phyloP scores from a whole-genome alignment of 2,329 filamentous ascomycete species.

The Colletotrichum theobromicola region DNA sequence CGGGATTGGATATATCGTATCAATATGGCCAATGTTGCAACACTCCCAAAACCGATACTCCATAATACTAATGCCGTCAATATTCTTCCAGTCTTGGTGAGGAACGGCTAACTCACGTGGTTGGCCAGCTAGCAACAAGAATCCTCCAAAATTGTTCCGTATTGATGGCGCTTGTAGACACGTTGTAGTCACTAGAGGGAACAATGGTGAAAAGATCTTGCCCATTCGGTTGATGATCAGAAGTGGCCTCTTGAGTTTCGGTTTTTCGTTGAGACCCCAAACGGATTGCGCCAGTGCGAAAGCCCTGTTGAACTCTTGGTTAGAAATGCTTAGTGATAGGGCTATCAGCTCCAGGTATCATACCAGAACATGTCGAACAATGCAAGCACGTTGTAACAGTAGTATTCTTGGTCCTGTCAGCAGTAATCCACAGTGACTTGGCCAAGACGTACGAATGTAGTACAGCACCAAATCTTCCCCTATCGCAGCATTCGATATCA shows the following conservation, averaged over 20 bases:
- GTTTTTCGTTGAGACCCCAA: not conserved
- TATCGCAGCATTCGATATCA: not conserved
- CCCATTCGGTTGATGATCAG: not conserved
- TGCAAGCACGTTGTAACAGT: not conserved
- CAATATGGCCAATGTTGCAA: not conserved
- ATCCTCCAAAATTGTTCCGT: not conserved
- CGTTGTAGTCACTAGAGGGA: not conserved
- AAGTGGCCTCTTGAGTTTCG: not conserved
- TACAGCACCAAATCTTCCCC: not conserved
- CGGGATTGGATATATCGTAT: not conserved
- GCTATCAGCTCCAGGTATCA: fast-evolving
- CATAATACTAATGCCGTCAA: not conserved
- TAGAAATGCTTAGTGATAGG: fast-evolving
- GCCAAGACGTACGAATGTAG: not conserved
- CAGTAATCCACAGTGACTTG: not conserved
- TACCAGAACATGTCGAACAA: not conserved
- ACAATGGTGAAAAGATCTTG: not conserved
- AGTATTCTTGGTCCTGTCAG: not conserved
- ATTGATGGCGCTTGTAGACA: not conserved
- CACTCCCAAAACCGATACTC: not conserved
- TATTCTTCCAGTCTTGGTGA: fast-evolving
- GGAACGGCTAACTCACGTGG: not conserved
- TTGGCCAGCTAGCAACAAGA: not conserved
- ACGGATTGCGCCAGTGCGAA: constrained; percentile 6
- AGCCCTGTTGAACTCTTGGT: not conserved